Base-by-base conservation (phyloP, 805 yeast species). In the Ogataea paradorogensis region DNA sequence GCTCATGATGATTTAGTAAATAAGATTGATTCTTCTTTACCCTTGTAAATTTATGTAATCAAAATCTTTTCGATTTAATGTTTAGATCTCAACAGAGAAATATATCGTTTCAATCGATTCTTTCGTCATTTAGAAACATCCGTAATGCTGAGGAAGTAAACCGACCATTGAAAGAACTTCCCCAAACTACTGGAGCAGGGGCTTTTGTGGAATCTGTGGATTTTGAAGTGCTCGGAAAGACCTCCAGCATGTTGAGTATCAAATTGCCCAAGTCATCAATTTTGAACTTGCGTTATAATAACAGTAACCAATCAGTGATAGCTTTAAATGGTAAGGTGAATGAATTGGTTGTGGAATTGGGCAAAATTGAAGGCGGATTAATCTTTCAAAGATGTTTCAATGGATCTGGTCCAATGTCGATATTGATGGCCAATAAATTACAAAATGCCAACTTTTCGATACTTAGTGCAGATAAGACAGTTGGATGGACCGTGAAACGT, bases 131-230 rank as follows among this genome's bases (percentile, higher is more conserved):
- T 27, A 32, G 37, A 11, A 34, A 34, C 30, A 31, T 33, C 30
- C 25, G 35, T 5, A 24, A 8, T 18, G 33, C 29, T 5, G 36
- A 33, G 30, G 38, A 41, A 32, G 36, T 46, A n/a, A 42, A 48
- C 9, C 37, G 46, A 30, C 57, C 62, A 2, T 28, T 52, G 15
- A 50, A 50, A 21, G 32, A 57, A 30, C 33, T 60, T 10, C 70
- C 74, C 2, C 52, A 48, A n/a, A 64, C 63, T 3, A 67, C 76
- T 0, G 76, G 74, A 1, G 53, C 51, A 13, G 78, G 75, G 1
- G 74, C 76, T 7, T 71, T 71, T 47, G 61, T 64, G 18, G 74
- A 69, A 42, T 58, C 71, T 7, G 70, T 73, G 3, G 42, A 51
- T 9, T 73, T 70, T 47, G 62, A 61, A 27, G 66, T 73, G 3